Conservation (phyloP, 495 filamentous ascomycete species). For the Rusavskia elegans region DNA sequence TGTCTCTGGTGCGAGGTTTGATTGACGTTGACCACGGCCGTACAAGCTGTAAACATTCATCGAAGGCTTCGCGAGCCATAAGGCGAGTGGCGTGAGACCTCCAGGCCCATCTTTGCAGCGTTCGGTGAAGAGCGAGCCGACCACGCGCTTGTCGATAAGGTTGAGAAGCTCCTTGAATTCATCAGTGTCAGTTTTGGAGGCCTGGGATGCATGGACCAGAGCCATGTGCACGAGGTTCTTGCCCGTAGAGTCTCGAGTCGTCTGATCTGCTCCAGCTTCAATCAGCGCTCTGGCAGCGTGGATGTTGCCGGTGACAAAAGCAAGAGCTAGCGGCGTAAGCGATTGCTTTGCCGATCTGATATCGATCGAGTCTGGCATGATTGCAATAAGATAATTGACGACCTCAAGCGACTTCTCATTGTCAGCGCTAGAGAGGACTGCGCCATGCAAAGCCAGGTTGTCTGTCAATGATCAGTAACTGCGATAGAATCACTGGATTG, state of each 20-base stretch:
- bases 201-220: constrained; percentile 15
- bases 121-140: constrained; percentile 28
- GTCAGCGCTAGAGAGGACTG: constrained; percentile 29
- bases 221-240: constrained; percentile 46
- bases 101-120: constrained; percentile 24
- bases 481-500: background rate
- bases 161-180: constrained; percentile 28
- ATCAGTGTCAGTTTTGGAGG: constrained; percentile 7
- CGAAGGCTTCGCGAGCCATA: constrained; percentile 17
- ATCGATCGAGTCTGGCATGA: constrained; percentile 41
- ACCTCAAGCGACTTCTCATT: constrained; percentile 30
- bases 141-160: constrained; percentile 34
- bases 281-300: constrained; percentile 43
- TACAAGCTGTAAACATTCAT: background rate
- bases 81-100: constrained; percentile 33
- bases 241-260: constrained; percentile 29
- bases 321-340: constrained; percentile 44
- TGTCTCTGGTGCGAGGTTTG: constrained; percentile 9
- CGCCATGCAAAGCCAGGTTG: constrained; percentile 50
- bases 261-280: constrained; percentile 47
- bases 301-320: constrained; percentile 33
- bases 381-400: constrained; percentile 42
- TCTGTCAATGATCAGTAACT: constrained; percentile 19
- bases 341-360: constrained; percentile 32
- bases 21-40: background rate